A percentile compares a stretch with the other conserved stretches of the same genome.
These are phyloP conservation scores for Coix lacrymajobi DNA, from an alignment of 176 grass and related monocot species.

Conservation along the genomic window DNA sequence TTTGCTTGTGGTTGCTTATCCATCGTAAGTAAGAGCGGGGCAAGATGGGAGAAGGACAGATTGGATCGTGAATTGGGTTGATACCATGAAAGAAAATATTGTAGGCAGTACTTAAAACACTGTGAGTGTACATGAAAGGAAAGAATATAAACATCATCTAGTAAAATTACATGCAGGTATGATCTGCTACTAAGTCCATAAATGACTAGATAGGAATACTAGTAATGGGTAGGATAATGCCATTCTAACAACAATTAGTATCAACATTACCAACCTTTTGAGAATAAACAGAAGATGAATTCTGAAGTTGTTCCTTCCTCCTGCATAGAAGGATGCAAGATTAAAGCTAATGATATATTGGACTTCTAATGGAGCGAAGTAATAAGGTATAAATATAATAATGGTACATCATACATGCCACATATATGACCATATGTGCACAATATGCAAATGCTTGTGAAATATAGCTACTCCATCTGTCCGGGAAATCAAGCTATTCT, in stretches of 20 bases:
- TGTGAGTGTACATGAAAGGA: neutral
- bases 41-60: neutral
- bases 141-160: neutral
- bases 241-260: neutral
- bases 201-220: neutral
- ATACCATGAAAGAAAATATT: neutral
- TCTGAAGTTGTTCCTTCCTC: conserved; percentile 25
- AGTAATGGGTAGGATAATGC: neutral
- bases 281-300: conserved; percentile 1
- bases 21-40: neutral
- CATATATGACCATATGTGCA: neutral
- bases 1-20: neutral
- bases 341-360: neutral
- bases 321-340: conserved; percentile 31
- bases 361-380: neutral
- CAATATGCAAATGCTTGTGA: neutral
- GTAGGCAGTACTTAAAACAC: neutral
- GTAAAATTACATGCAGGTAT: neutral
- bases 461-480: too few relatives aligned
- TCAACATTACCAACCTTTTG: conserved; percentile 18
- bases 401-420: neutral
- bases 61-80: neutral
- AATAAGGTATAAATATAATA: neutral
- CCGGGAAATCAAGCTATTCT: too few relatives aligned
- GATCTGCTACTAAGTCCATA: neutral